Base-by-base conservation (phyloP, 345 rosid species). In the Corchorus capsularis region DNA sequence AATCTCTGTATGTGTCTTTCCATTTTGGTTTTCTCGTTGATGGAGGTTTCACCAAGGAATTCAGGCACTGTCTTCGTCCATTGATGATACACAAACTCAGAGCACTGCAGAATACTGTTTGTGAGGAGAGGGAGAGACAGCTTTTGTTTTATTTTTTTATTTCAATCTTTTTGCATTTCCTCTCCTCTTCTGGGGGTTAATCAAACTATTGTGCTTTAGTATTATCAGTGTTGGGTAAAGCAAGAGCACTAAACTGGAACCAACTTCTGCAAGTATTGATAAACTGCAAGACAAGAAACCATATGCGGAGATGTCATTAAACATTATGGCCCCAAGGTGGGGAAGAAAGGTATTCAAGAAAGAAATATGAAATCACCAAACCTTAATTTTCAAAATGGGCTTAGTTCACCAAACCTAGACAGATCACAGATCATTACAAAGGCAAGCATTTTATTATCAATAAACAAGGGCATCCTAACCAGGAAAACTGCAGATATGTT, bases 1-100 rank as follows among this genome's bases (percentile, higher is more conserved):
- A 90, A 81, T 39, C 63, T 81, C 83, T 82, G 85, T 8, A 90
- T 64, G 83, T 89, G 92, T 45, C 62, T 85, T 81, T 92, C 98
- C 98, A 92, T 96, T 77, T 56, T 19, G 27, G 63, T 67, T 50
- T 60, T 61, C 9, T 57, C 39, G 4, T 19, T 50, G 69, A 54
- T 50, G 1, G 15, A 50, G 47, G 34, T 41, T 73, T 73, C 14
- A 57, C 45, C 1, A 12, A 3, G 32, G 64, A 13, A 10, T 17
- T 17, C 3, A 0, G 8, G 10, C 11, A 8, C 32, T 39, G 66
- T 34, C 41, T 49, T 73, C 47, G 60, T 61, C 77, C 59, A 73
- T 62, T 20, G 53, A 61, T 10, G 54, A 49, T 39, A 8, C 63
- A 54, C 13, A 17, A 47, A 13, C 47, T 34, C 59, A 4, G n/a